Evolutionary conservation across 257 asterid species (phyloP).

Genomic region (Primulina eburnea): DNA sequence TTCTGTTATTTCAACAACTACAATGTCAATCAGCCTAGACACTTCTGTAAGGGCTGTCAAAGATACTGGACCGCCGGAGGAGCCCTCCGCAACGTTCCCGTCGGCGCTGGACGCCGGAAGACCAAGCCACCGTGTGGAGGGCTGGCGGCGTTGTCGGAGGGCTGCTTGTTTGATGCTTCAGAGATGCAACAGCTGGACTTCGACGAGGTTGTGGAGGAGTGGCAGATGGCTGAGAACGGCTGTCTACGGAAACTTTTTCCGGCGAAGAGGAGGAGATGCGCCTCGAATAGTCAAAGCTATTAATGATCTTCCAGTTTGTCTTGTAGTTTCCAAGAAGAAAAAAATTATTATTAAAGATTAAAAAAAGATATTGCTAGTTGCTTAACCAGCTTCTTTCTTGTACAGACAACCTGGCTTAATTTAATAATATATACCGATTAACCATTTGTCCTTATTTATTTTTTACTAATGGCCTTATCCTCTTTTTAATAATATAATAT

Average conservation of each 20-base stretch:
- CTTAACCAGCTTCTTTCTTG: constrained; percentile 22
- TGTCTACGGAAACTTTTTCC: constrained; percentile 42
- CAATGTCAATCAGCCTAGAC: constrained; percentile 93
- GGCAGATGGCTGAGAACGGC: constrained; percentile 49
- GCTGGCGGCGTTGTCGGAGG: constrained; percentile 36
- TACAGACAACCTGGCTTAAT: constrained; percentile 22
- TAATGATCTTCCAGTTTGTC: constrained; percentile 38
- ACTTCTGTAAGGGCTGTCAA: constrained; percentile 85
- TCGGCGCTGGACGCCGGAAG: constrained; percentile 91
- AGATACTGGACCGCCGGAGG: constrained; percentile 98
- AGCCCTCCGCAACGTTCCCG: constrained; percentile 84
- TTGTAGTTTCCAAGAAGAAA: constrained; percentile 20
- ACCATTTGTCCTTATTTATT: too few relatives aligned
- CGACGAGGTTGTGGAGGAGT: constrained; percentile 43
- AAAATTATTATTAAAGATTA: not conserved
- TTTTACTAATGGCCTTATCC: too few relatives aligned
- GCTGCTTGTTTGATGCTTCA: constrained; percentile 47
- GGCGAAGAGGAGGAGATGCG: constrained; percentile 71
- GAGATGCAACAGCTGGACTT: constrained; percentile 38
- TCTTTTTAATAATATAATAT: too few relatives aligned
- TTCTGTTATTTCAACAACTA: constrained; percentile 92
- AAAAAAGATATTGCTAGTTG: not conserved
- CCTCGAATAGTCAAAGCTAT: constrained; percentile 49
- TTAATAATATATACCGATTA: not conserved
- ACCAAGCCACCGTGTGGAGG: constrained; percentile 53